Percentiles rank a stretch among this genome's conserved stretches.
Evolutionary conservation across 495 filamentous ascomycete species (phyloP).

Genomic region (Annulohypoxylon stygium): DNA sequence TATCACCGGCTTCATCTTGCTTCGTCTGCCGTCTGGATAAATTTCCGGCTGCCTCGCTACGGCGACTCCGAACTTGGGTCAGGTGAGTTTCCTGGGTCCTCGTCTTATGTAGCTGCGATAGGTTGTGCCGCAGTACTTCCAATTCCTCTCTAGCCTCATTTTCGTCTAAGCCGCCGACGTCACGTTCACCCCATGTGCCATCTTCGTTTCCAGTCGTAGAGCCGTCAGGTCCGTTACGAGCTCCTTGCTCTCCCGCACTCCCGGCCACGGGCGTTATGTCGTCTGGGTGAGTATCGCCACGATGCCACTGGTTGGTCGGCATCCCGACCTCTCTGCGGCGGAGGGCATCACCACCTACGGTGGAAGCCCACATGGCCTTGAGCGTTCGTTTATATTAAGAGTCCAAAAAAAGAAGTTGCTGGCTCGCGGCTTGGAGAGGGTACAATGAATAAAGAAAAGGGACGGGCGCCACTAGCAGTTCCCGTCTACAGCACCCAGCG

Average conservation of each 20-base stretch:
- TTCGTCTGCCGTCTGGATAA: constrained; percentile 35
- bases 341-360: constrained; percentile 33
- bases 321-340: constrained; percentile 37
- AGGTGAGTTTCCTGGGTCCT: constrained; percentile 58
- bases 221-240: neutral
- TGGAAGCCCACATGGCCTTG: constrained; percentile 44
- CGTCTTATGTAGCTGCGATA: constrained; percentile 70
- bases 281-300: constrained; percentile 32
- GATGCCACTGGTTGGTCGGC: constrained; percentile 46
- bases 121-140: constrained; percentile 74
- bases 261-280: constrained; percentile 6
- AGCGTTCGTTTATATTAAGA: neutral
- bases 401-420: neutral
- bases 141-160: constrained; percentile 77
- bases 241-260: neutral
- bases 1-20: constrained; percentile 53
- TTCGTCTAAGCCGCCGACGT: constrained; percentile 72
- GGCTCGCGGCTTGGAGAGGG: neutral
- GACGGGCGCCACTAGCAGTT: constrained; percentile 1
- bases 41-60: constrained; percentile 24
- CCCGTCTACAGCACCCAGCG: neutral
- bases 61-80: constrained; percentile 24
- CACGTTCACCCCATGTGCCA: constrained; percentile 83
- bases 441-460: neutral
- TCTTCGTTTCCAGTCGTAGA: constrained; percentile 44